Evolutionary conservation across 164 flowering plant species (phyloP), one percentile per base, ranked within the genome.

Genomic region (Vitis amurensis): DNA sequence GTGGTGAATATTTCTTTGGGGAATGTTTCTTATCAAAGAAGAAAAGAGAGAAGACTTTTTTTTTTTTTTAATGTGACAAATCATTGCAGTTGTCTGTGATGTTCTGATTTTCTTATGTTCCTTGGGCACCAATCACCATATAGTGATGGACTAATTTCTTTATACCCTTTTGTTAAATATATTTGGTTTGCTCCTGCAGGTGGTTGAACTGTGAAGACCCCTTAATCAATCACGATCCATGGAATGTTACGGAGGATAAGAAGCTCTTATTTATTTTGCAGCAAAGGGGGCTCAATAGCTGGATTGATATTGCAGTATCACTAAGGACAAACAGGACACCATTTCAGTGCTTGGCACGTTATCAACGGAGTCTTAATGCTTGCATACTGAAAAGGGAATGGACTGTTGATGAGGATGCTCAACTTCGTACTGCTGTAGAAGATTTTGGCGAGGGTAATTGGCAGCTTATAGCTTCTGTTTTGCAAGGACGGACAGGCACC

Each of bases 161-260:
- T 51, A 50, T 19, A n/a, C 12, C 50, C 8, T 59, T 29, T 27
- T 63, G 56, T 17, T 58, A 63, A 23, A 55, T 58, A 3, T 44
- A 55, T 47, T 6, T 73, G 67, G 23, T 57, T 51, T 27, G 55
- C 53, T 16, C 47, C 29, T 79, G 68, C 82, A 95, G 99, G 78
- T 95, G 97, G 98, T 72, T 90, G 80, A 93, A 89, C 78, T 74
- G 29, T 71, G 98, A 90, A 76, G 96, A 95, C 79, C 97, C 97
- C 13, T 74, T 91, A 55, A 87, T 91, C 73, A 91, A 89, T 77
- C 83, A 78, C 7, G 58, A 52, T 58, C 68, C 84, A 64, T 95
- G 99, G 97, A 82, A 85, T n/a, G 69, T 61, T 9, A 49, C 31
- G 58, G 99, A 95, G 81, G 99, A 95, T 64, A 89, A 85, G 73